Evolutionary conservation across 140 eudicot species (phyloP), one percentile per base, ranked within the genome.

Genomic region (Cichorium intybus): DNA sequence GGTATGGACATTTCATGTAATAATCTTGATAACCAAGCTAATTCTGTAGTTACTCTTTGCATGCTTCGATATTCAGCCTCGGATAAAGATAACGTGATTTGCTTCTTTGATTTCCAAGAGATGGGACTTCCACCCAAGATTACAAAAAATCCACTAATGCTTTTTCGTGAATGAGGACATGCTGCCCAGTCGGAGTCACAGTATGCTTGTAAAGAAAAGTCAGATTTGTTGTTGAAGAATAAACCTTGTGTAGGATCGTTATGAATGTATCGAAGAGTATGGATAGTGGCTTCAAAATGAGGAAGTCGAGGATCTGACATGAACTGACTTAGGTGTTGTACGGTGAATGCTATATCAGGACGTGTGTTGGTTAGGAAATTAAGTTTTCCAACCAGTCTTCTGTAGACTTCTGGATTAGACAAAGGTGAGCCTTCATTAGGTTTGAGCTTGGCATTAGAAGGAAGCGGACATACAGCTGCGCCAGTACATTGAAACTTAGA

Each of bases 21-120:
- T n/a, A 86, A 86, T 39, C 79, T 87, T 41, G 95, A 82, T 62
- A 34, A 2, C 43, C 43, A 34, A 34, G 43, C 10, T 7, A 34
- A 11, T 34, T 34, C 43, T 6, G 3, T 11, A 34, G 43, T 34
- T 6, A 34, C 43, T 34, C 43, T 34, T 6, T 11, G 43, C 43
- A 34, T 34, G 43, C 43, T n/a, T n/a, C n/a, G n/a, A n/a, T n/a
- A n/a, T 34, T 34, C 43, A 6, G 43, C 43, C 10, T 34, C 43
- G 10, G n/a, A n/a, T n/a, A n/a, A n/a, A n/a, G n/a, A n/a, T n/a
- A n/a, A n/a, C n/a, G n/a, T n/a, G n/a, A n/a, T n/a, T n/a, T n/a
- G n/a, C n/a, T n/a, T n/a, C n/a, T n/a, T n/a, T n/a, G n/a, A n/a
- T n/a, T n/a, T n/a, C n/a, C n/a, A n/a, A n/a, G n/a, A n/a, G n/a